These are phyloP conservation scores for Blastosporella zonata DNA, from an alignment of 1,284 basidiomycete genomes.

Conservation along the genomic window DNA sequence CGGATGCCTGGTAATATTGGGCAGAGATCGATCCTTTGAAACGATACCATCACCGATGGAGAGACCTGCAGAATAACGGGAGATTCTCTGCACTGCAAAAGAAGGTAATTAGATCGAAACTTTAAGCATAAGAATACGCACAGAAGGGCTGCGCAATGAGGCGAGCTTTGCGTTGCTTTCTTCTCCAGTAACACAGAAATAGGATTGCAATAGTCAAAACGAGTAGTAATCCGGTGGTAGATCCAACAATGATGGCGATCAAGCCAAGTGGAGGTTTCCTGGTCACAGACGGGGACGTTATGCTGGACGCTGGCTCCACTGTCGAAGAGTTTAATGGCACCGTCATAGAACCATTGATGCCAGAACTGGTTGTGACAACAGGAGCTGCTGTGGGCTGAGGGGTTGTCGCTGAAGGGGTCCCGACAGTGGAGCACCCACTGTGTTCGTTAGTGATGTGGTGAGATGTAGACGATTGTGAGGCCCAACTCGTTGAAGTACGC, in stretches of 20 bases:
- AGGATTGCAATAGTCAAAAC: neutral
- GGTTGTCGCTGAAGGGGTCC: neutral
- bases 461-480: too few species aligned
- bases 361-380: neutral
- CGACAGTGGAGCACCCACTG: neutral
- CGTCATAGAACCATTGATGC: neutral
- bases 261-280: neutral
- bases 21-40: neutral
- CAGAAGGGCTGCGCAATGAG: neutral
- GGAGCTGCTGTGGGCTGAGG: neutral
- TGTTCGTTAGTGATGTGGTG: neutral
- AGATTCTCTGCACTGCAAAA: neutral
- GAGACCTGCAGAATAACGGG: neutral
- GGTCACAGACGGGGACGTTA: neutral
- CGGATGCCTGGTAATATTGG: neutral
- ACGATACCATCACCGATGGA: neutral
- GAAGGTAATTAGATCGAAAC: neutral
- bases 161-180: neutral
- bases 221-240: neutral
- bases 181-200: neutral
- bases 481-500: too few species aligned
- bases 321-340: neutral
- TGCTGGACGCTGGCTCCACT: neutral
- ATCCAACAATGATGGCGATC: neutral
- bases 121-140: neutral